A percentile compares a stretch with the other conserved stretches of the same genome.
These are phyloP conservation scores for Vanrija pseudolonga DNA, from an alignment of 1,284 basidiomycete genomes.

Conservation along the genomic window DNA sequence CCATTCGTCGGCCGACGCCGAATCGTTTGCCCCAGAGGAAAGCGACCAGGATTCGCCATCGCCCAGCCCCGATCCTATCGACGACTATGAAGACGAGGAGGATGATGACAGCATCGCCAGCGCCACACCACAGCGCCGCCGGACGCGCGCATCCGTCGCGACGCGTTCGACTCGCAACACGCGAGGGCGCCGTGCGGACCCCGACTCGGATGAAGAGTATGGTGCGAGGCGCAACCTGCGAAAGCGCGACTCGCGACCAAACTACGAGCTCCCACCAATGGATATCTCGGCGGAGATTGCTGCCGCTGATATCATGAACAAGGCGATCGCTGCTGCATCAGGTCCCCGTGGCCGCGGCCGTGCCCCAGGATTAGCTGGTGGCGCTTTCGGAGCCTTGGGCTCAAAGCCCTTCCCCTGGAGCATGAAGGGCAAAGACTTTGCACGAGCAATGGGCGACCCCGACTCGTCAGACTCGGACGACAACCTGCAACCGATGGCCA, in stretches of 20 bases:
- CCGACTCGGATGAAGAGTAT: slow-evolving; percentile 32
- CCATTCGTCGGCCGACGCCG: slow-evolving; percentile 31
- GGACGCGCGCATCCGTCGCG: slow-evolving; percentile 1
- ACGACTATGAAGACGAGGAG: slow-evolving; percentile 47
- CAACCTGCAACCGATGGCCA: not conserved
- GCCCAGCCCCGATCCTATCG: slow-evolving; percentile 18
- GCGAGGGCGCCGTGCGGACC: slow-evolving; percentile 15
- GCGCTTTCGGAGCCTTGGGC: slow-evolving; percentile 25
- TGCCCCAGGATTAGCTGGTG: slow-evolving; percentile 23
- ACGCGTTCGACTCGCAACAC: slow-evolving; percentile 8
- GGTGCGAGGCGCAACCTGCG: slow-evolving; percentile 35
- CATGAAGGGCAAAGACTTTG: slow-evolving; percentile 30
- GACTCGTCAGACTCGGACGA: slow-evolving; percentile 40
- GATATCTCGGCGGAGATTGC: slow-evolving; percentile 36
- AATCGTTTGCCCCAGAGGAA: slow-evolving; percentile 30
- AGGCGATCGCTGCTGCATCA: slow-evolving; percentile 29
- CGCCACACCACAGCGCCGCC: slow-evolving; percentile 2
- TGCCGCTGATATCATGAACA: slow-evolving; percentile 19
- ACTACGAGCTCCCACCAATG: slow-evolving; percentile 47
- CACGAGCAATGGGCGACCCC: slow-evolving; percentile 43
- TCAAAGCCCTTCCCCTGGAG: slow-evolving; percentile 29
- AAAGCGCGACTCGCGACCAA: slow-evolving; percentile 38
- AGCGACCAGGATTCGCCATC: slow-evolving; percentile 17
- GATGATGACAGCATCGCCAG: slow-evolving; percentile 2
- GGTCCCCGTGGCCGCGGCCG: slow-evolving; percentile 25